Conservation (phyloP, 2,329 filamentous ascomycete genomes). For the Alternaria conjuncta region DNA sequence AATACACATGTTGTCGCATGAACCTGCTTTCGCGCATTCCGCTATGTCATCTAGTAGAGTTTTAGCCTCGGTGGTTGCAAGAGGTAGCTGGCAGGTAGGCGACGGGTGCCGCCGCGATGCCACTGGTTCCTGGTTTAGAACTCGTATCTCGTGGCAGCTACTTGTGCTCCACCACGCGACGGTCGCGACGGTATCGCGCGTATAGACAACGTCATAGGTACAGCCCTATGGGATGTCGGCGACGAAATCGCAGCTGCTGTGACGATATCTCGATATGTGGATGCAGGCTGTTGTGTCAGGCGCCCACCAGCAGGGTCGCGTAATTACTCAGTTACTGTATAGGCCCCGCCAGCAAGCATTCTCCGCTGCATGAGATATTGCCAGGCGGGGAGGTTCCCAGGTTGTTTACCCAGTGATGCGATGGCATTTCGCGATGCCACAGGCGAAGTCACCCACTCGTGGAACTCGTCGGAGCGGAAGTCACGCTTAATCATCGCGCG, state of each 20-base stretch:
- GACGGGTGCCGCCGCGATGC: slow-evolving; percentile 16
- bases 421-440: background rate
- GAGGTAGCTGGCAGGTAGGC: background rate
- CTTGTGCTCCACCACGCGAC: slow-evolving; percentile 22
- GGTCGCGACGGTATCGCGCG: background rate
- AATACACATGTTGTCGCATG: slow-evolving; percentile 37
- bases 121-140: slow-evolving; percentile 21
- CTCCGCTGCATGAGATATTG: slow-evolving; percentile 21
- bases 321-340: slow-evolving; percentile 13
- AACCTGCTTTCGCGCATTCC: slow-evolving; percentile 30
- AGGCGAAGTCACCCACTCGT: background rate
- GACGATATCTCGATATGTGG: background rate
- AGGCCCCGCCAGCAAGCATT: slow-evolving; percentile 16
- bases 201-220: slow-evolving; percentile 12
- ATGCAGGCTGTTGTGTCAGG: slow-evolving; percentile 1
- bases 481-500: background rate
- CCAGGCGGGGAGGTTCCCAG: slow-evolving; percentile 4
- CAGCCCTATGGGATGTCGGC: slow-evolving; percentile 26
- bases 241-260: background rate
- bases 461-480: background rate
- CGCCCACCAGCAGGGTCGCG: slow-evolving; percentile 13
- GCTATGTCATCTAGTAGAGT: slow-evolving; percentile 25
- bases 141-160: slow-evolving; percentile 40
- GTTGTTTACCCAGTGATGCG: slow-evolving; percentile 16
- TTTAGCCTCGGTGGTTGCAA: slow-evolving; percentile 27